Conservation (phyloP, 345 rosid genomes). For the Arabis alpina region DNA sequence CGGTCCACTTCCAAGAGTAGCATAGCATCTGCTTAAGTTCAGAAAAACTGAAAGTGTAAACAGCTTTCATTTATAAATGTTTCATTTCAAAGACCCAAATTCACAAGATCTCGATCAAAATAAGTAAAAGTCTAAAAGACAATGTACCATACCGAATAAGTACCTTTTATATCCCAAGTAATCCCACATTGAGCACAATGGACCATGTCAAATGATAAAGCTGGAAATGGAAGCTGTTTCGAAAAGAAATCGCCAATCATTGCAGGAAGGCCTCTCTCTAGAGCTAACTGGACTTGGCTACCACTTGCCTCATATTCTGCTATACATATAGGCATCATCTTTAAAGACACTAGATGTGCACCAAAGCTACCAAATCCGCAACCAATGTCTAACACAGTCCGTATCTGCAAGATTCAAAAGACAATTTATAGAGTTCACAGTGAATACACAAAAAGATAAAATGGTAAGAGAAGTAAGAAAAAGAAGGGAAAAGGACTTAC, state of each 20-base stretch:
- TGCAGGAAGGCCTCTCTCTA: conserved; percentile 99
- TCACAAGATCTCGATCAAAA: too few relatives aligned
- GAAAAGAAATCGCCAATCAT: conserved; percentile 88
- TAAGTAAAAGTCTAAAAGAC: too few relatives aligned
- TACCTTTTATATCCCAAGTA: conserved; percentile 90
- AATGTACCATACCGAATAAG: not conserved
- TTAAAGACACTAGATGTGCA: conserved; percentile 82
- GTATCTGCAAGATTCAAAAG: conserved; percentile 53
- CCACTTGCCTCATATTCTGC: conserved; percentile 97
- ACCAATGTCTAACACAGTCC: conserved; percentile 81
- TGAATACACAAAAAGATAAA: not conserved
- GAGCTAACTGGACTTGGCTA: conserved; percentile 96
- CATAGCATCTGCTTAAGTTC: conserved; percentile 66
- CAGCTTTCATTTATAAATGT: too few relatives aligned
- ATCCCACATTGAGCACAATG: conserved; percentile 97
- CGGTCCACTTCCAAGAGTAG: conserved; percentile 94
- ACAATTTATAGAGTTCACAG: not conserved
- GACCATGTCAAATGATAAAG: conserved; percentile 89
- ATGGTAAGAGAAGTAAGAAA: not conserved
- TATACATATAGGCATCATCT: conserved; percentile 82
- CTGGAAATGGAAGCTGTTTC: conserved; percentile 86
- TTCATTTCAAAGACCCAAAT: too few relatives aligned
- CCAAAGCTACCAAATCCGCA: conserved; percentile 99
- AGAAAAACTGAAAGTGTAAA: not conserved
- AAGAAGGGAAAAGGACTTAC: conserved; percentile 49